Evolutionary conservation across 2,329 filamentous ascomycete genomes (phyloP).

Genomic region (Purpureocillium takamizusanense): DNA sequence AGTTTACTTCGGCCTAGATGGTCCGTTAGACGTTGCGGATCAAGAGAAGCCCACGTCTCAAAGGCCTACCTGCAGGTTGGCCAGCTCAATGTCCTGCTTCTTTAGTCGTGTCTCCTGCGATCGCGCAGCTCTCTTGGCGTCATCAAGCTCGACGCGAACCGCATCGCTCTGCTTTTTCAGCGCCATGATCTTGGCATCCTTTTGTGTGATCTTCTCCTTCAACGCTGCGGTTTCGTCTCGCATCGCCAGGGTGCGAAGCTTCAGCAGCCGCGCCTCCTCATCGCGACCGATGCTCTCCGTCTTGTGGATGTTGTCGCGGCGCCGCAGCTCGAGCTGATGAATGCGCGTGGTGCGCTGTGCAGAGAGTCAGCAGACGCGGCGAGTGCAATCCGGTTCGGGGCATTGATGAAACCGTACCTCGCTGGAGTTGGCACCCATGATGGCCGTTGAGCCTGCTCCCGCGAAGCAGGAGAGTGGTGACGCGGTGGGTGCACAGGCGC

Average conservation of each 20-base stretch:
- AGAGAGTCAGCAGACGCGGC: constrained; percentile 5
- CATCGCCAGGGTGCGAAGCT: constrained; percentile 61
- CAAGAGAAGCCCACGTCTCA: too few species aligned
- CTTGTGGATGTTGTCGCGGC: constrained; percentile 55
- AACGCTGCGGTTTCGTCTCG: constrained; percentile 65
- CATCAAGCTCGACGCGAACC: constrained; percentile 31
- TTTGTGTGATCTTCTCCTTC: constrained; percentile 50
- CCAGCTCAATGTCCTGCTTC: constrained; percentile 38
- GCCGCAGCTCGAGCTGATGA: constrained; percentile 58
- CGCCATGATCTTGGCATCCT: constrained; percentile 48
- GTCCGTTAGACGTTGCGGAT: constrained; percentile 4
- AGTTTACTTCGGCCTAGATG: constrained; percentile 58
- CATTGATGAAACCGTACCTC: constrained; percentile 14
- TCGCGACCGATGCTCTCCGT: constrained; percentile 63
- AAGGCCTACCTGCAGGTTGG: constrained; percentile 34
- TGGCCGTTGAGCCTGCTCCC: constrained; percentile 4
- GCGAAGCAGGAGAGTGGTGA: neutral
- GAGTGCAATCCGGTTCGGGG: neutral
- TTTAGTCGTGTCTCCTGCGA: constrained; percentile 38
- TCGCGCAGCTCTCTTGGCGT: constrained; percentile 29
- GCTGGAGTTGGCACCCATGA: constrained; percentile 15
- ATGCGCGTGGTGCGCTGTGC: constrained; percentile 34
- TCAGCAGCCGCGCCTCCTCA: constrained; percentile 63
- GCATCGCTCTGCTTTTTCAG: constrained; percentile 31
- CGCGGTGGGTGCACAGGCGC: neutral